A percentile compares a stretch with the other conserved stretches of the same genome.
Conservation (phyloP, 495 filamentous ascomycete species). For the Penicillium pulvis region DNA sequence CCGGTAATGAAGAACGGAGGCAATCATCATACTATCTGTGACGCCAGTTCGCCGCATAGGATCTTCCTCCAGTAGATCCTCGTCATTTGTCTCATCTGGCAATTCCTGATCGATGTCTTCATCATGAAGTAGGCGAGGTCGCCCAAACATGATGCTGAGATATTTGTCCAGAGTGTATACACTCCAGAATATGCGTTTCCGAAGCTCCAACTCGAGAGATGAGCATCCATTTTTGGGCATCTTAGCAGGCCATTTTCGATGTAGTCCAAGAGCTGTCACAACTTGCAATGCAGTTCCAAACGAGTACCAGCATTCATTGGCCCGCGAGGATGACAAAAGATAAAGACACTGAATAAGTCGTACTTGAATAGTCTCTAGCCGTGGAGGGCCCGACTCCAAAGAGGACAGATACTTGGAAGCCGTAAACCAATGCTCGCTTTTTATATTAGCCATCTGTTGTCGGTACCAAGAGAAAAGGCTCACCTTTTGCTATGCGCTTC, state of each 20-base stretch:
- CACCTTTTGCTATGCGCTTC: conserved; percentile 36
- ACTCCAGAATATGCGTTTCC: conserved; percentile 60
- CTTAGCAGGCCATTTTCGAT: conserved; percentile 40
- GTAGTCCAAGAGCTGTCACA: conserved; percentile 47
- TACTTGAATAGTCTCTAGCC: conserved; percentile 48
- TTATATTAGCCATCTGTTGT: background rate
- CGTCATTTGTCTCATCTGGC: conserved; percentile 55
- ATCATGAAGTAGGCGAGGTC: conserved; percentile 54
- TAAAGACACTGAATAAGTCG: conserved; percentile 49
- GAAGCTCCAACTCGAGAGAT: conserved; percentile 43
- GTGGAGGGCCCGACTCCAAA: conserved; percentile 45
- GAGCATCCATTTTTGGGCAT: conserved; percentile 32
- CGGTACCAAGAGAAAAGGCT: background rate
- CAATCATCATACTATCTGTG: conserved; percentile 50
- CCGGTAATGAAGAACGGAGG: conserved; percentile 49
- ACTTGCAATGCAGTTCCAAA: conserved; percentile 50
- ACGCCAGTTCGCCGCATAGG: conserved; percentile 35
- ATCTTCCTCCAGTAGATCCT: conserved; percentile 50
- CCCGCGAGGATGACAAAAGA: conserved; percentile 47
- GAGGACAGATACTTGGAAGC: conserved; percentile 46
- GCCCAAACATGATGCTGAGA: conserved; percentile 56
- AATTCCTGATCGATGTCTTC: conserved; percentile 57
- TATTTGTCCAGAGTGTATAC: conserved; percentile 60
- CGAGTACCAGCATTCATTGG: conserved; percentile 53
- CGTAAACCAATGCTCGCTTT: conserved; percentile 46